Conservation (phyloP, 495 filamentous ascomycete species). For the Hypoxylon cercidicola region DNA sequence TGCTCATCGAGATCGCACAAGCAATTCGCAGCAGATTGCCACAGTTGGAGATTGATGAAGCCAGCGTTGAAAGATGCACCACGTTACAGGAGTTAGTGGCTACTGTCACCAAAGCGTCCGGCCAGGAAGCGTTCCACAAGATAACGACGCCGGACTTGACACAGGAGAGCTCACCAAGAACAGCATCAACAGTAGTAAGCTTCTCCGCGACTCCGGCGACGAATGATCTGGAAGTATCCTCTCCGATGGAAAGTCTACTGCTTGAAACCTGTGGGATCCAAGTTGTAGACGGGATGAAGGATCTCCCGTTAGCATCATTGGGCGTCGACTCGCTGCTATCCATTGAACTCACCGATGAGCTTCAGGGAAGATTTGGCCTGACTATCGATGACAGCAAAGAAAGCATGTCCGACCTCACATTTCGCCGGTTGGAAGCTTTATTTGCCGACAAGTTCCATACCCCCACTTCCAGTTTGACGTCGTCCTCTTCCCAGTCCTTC, state of each 20-base stretch:
- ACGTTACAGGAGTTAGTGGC: not conserved
- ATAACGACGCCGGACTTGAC: not conserved
- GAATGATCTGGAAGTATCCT: not conserved
- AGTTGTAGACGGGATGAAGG: constrained; percentile 19
- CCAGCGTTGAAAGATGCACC: not conserved
- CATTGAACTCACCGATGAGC: constrained; percentile 34
- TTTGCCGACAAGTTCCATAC: not conserved
- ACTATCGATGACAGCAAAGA: constrained; percentile 8
- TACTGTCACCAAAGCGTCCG: not conserved
- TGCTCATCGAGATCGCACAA: constrained; percentile 46
- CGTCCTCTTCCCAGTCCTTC: constrained; percentile 13
- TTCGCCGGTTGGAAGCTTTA: constrained; percentile 9
- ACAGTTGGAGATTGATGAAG: constrained; percentile 1
- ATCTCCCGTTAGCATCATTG: constrained; percentile 38
- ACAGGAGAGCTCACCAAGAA: not conserved
- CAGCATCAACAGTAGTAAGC: not conserved
- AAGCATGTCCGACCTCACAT: constrained; percentile 17
- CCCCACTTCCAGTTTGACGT: constrained; percentile 13
- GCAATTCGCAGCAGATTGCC: constrained; percentile 28
- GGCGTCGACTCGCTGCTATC: constrained; percentile 48
- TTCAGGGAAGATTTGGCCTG: constrained; percentile 22
- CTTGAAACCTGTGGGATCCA: constrained; percentile 16
- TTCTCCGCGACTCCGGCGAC: not conserved
- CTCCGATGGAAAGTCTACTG: constrained; percentile 1
- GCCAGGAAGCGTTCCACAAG: not conserved